Evolutionary conservation across 345 rosid genomes (phyloP).

Genomic region (Eucalyptus brandiana): DNA sequence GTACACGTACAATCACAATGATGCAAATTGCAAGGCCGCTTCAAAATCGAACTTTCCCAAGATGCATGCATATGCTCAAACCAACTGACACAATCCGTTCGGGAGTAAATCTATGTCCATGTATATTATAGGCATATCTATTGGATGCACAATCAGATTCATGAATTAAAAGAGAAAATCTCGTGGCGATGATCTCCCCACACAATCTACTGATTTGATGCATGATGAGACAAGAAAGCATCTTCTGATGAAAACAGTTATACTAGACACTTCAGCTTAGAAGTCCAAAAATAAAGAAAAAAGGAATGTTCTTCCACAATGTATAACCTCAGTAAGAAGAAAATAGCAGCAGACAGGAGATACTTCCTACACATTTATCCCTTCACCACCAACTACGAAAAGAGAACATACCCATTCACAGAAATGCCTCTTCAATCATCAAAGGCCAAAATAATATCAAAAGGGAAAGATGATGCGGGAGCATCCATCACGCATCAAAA

Average conservation of each 20-base stretch:
- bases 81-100: not conserved
- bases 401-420: not conserved
- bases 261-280: not conserved
- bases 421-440: not conserved
- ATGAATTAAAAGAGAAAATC: not conserved
- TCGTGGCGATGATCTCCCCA: not conserved
- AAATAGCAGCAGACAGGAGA: not conserved
- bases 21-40: not conserved
- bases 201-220: not conserved
- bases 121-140: not conserved
- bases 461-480: too few relatives aligned
- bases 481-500: too few relatives aligned
- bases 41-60: not conserved
- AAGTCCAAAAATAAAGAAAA: not conserved
- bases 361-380: not conserved
- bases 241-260: not conserved
- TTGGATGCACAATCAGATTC: not conserved
- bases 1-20: not conserved
- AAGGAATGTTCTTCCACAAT: not conserved
- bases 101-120: not conserved
- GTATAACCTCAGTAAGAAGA: not conserved
- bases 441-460: not conserved
- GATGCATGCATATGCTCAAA: not conserved
- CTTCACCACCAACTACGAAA: not conserved
- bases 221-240: not conserved